These are phyloP conservation scores for Melastoma malabathricum DNA, from an alignment of 345 rosid species.

Conservation along the genomic window DNA sequence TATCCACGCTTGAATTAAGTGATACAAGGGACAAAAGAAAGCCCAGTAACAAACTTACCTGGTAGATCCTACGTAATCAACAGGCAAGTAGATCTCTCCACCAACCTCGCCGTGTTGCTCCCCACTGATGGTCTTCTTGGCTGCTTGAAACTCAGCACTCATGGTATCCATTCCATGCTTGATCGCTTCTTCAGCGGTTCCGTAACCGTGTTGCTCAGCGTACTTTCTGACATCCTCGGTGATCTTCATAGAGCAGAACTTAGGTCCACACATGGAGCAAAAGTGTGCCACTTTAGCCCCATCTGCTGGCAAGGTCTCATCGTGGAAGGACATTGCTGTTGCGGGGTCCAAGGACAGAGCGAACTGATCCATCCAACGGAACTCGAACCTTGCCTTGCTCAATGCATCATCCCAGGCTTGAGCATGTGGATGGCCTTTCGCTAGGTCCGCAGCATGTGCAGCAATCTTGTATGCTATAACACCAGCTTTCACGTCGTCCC, in stretches of 20 bases:
- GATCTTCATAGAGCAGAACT: conserved; percentile 99
- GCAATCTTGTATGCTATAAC: conserved; percentile 96
- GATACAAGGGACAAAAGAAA: not conserved
- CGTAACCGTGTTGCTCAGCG: conserved; percentile 95
- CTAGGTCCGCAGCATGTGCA: conserved; percentile 97
- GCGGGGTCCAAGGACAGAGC: conserved; percentile 92
- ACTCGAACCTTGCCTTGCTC: conserved; percentile 94
- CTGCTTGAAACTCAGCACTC: conserved; percentile 85
- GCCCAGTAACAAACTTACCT: conserved; percentile 16
- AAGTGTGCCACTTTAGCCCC: conserved; percentile 99
- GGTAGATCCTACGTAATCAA: conserved; percentile 33
- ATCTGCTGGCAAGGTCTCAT: conserved; percentile 91
- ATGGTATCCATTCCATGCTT: conserved; percentile 84
- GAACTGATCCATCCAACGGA: conserved; percentile 98
- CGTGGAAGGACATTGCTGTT: conserved; percentile 98
- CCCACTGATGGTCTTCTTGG: conserved; percentile 83
- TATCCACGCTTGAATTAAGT: not conserved
- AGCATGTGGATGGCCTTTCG: conserved; percentile 88
- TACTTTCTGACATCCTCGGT: conserved; percentile 95
- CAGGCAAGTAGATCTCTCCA: conserved; percentile 91
- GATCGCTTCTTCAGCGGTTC: conserved; percentile 81
- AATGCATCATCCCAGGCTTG: conserved; percentile 97
- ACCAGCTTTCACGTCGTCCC: conserved; percentile 96
- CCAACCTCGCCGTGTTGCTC: conserved; percentile 97
- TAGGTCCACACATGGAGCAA: conserved; percentile 99